Conservation (phyloP, 164 flowering plant genomes). For the Macadamia integrifolia region DNA sequence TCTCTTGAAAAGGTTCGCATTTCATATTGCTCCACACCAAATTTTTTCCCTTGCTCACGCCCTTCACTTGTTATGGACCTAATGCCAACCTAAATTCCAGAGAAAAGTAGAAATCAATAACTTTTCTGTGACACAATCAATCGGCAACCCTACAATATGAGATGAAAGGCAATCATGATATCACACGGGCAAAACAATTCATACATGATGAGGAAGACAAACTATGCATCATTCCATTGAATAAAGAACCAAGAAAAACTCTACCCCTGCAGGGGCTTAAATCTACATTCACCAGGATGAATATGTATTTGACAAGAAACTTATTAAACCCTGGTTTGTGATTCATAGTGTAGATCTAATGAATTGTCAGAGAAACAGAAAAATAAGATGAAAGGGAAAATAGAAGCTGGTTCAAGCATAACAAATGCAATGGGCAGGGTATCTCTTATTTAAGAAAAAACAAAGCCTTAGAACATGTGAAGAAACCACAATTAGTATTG, state of each 20-base stretch:
- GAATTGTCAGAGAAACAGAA: too few species aligned
- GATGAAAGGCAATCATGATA: not conserved
- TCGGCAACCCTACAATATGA: not conserved
- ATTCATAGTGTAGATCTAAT: too few species aligned
- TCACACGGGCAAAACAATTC: not conserved
- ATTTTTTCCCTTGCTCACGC: conserved; percentile 86
- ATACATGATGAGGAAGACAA: not conserved
- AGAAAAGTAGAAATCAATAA: not conserved
- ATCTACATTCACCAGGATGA: too few species aligned
- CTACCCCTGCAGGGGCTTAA: too few species aligned
- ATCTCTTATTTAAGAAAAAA: too few species aligned
- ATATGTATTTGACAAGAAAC: too few species aligned
- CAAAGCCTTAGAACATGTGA: too few species aligned
- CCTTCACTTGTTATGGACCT: conserved; percentile 91
- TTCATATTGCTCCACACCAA: conserved; percentile 93
- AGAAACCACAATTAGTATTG: too few species aligned
- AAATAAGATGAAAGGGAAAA: too few species aligned
- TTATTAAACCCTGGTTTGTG: too few species aligned
- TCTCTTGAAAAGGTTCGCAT: conserved; percentile 93
- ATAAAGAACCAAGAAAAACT: not conserved
- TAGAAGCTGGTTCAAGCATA: too few species aligned
- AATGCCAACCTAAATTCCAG: conserved; percentile 69
- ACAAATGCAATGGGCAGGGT: too few species aligned
- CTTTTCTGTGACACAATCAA: not conserved
- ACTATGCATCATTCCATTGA: not conserved